Evolutionary conservation across 225 moss, liverwort and hornwort genomes (phyloP).

Genomic region (Polytrichum formosum): DNA sequence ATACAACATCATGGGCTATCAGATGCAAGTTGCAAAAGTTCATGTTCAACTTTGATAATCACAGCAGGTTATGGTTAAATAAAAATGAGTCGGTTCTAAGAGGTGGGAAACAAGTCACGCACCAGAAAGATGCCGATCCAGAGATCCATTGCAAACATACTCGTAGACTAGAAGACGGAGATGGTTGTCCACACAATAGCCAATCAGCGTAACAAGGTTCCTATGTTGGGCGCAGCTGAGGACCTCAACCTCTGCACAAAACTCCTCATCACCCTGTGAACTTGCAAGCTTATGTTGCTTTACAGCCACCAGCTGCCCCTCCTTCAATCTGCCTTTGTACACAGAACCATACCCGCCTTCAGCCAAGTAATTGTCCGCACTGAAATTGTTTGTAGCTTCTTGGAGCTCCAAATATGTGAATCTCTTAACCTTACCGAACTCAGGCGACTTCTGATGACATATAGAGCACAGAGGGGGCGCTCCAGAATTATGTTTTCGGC

Average conservation of each 20-base stretch:
- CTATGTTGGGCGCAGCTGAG: conserved; percentile 70
- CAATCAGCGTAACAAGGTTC: conserved; percentile 67
- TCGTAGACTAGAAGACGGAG: conserved; percentile 68
- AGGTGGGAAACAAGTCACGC: conserved; percentile 12
- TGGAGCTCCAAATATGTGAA: conserved; percentile 50
- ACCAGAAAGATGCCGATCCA: conserved; percentile 67
- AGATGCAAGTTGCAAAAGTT: too few relatives aligned
- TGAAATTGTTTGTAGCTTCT: conserved; percentile 50
- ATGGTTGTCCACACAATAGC: conserved; percentile 54
- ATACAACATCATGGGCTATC: too few relatives aligned
- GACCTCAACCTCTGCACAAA: conserved; percentile 64
- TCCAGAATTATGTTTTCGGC: conserved; percentile 15
- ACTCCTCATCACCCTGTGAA: conserved; percentile 64
- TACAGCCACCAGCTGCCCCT: conserved; percentile 64
- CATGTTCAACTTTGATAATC: too few relatives aligned
- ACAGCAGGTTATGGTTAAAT: too few relatives aligned
- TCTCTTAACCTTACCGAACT: conserved; percentile 42
- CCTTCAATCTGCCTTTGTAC: conserved; percentile 49
- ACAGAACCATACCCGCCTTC: conserved; percentile 69
- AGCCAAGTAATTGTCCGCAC: conserved; percentile 53
- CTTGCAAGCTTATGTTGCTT: conserved; percentile 63
- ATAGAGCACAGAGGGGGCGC: conserved; percentile 54
- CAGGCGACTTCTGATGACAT: conserved; percentile 61
- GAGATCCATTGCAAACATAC: conserved; percentile 70
- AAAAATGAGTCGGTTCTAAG: too few relatives aligned